phyloP scores from a whole-genome alignment of 2,329 filamentous ascomycete genomes.

The Colletotrichum coccodes region DNA sequence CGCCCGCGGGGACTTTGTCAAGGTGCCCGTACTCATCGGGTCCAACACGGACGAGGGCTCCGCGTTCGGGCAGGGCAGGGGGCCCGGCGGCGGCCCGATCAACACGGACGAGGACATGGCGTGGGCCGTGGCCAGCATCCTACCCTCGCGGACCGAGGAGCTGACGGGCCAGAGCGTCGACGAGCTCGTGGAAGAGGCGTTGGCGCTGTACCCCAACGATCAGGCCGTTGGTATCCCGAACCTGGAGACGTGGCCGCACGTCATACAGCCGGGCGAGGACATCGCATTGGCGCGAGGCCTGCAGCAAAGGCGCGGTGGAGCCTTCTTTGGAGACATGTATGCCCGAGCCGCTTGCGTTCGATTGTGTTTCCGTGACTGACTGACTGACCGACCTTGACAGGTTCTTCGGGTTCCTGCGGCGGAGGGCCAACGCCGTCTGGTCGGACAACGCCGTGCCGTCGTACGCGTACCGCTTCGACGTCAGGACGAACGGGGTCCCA shows the following conservation, averaged over 20 bases:
- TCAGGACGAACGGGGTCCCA: constrained; percentile 40
- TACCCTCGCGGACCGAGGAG: constrained; percentile 21
- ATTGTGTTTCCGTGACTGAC: too few species aligned
- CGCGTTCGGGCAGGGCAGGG: constrained; percentile 36
- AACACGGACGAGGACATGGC: constrained; percentile 42
- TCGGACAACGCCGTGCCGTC: constrained; percentile 38
- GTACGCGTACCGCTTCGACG: constrained; percentile 46
- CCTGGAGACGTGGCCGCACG: constrained; percentile 43
- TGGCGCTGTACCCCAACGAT: constrained; percentile 43
- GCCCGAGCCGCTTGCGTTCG: background rate
- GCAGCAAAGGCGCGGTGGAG: constrained; percentile 42
- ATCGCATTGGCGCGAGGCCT: constrained; percentile 38
- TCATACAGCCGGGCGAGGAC: constrained; percentile 40
- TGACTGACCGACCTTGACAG: constrained; percentile 6
- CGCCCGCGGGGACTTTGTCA: constrained; percentile 43
- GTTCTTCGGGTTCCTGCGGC: constrained; percentile 39
- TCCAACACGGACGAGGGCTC: constrained; percentile 46
- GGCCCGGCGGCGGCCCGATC: constrained; percentile 32
- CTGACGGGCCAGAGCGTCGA: constrained; percentile 37
- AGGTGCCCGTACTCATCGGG: constrained; percentile 47
- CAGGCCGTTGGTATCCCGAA: constrained; percentile 47
- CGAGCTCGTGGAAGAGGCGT: constrained; percentile 37
- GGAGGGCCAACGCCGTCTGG: constrained; percentile 42
- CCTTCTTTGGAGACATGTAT: constrained; percentile 39
- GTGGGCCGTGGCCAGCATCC: constrained; percentile 27